phyloP scores from a whole-genome alignment of 345 rosid species.

The Aurinia saxatilis region DNA sequence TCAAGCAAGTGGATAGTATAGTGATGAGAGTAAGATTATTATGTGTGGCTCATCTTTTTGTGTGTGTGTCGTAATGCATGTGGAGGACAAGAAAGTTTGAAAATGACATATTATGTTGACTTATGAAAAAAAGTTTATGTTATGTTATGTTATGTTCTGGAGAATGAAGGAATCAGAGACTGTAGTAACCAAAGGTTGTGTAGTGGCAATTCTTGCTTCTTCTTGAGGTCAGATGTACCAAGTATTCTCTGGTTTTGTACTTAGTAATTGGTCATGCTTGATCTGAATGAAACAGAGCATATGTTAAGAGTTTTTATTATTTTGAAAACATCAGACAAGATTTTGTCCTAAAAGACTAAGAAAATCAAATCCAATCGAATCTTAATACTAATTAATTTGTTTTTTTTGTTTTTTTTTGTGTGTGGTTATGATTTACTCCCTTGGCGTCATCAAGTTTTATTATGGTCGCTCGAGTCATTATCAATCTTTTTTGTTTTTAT shows the following conservation, averaged over 20 bases:
- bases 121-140: neutral
- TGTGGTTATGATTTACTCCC: conserved; percentile 2
- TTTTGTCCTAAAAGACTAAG: neutral
- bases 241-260: neutral
- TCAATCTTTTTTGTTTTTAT: neutral
- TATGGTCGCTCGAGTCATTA: neutral
- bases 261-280: neutral
- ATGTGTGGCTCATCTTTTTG: neutral
- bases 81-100: neutral
- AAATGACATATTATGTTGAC: neutral
- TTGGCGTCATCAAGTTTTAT: conserved; percentile 4
- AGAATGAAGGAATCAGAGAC: too few species aligned
- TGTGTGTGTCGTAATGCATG: neutral
- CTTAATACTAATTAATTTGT: neutral
- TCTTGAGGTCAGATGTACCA: neutral
- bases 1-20: conserved; percentile 3
- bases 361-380: conserved; percentile 10
- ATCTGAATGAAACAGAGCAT: neutral
- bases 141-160: too few species aligned
- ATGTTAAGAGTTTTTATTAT: neutral
- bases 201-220: neutral
- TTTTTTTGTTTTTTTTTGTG: neutral
- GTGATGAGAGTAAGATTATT: neutral
- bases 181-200: too few species aligned
- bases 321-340: neutral